Percentiles rank a stretch among this genome's conserved stretches.
Evolutionary conservation across 2,329 filamentous ascomycete species (phyloP).

Genomic region (Pseudopithomyces maydicus): DNA sequence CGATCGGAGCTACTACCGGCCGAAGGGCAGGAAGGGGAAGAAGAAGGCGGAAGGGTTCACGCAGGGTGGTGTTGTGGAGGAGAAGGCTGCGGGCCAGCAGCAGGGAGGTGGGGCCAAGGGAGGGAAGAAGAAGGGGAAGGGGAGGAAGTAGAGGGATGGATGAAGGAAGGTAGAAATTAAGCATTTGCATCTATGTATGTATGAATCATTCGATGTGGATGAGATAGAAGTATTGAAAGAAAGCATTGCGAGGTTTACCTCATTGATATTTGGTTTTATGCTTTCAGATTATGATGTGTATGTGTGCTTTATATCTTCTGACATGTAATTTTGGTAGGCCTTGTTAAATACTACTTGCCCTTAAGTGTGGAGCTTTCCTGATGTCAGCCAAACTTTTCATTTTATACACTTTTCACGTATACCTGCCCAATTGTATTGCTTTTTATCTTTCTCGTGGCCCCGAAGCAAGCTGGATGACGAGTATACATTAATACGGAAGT

Average conservation of each 20-base stretch:
- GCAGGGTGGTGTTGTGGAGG: constrained; percentile 83
- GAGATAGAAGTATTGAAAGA: neutral
- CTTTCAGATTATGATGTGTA: neutral
- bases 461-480: too few species aligned
- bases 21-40: constrained; percentile 91
- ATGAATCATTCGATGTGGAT: neutral
- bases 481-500: too few species aligned
- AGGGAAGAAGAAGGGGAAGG: constrained; percentile 25
- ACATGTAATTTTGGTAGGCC: too few species aligned
- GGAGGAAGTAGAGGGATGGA: constrained; percentile 34
- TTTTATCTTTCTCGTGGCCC: too few species aligned
- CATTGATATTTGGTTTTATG: neutral
- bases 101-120: constrained; percentile 38
- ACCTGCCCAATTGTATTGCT: too few species aligned
- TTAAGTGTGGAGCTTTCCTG: too few species aligned
- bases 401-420: too few species aligned
- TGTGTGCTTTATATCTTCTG: too few species aligned
- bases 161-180: too few species aligned
- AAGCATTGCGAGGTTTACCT: neutral
- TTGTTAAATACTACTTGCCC: too few species aligned
- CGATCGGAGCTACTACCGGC: constrained; percentile 85
- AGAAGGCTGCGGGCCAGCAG: constrained; percentile 49
- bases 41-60: constrained; percentile 73
- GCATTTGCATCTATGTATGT: neutral
- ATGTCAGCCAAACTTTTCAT: too few species aligned